phyloP scores from a whole-genome alignment of 2,329 filamentous ascomycete species.

The Chaetomiaceae sp. region DNA sequence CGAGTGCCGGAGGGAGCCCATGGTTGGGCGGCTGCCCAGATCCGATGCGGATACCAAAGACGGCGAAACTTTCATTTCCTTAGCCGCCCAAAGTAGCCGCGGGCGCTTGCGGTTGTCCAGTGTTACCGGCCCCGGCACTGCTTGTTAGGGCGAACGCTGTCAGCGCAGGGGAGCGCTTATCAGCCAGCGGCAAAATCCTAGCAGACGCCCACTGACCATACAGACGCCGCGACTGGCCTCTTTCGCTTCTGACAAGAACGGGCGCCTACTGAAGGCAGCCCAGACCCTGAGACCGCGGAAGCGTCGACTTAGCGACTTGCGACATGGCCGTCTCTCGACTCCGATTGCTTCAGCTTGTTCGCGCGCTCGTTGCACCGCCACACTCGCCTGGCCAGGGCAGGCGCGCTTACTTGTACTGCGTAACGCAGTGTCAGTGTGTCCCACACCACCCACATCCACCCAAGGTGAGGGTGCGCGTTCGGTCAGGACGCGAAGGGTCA shows the following conservation, averaged over 20 bases:
- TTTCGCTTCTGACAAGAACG: neutral
- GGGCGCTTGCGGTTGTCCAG: neutral
- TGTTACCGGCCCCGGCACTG: neutral
- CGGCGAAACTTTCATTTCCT: slow-evolving; percentile 2
- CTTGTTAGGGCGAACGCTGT: neutral
- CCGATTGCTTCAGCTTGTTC: slow-evolving; percentile 7
- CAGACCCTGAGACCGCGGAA: neutral
- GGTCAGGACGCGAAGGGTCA: no score
- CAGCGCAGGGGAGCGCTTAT: neutral
- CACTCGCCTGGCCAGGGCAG: neutral
- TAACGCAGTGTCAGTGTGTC: no score
- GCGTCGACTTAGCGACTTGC: neutral
- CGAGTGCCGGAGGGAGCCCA: slow-evolving; percentile 10
- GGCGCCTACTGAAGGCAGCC: slow-evolving; percentile 9
- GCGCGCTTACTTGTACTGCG: no score
- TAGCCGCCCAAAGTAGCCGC: slow-evolving; percentile 12
- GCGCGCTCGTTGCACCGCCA: slow-evolving; percentile 9
- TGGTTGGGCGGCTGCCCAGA: slow-evolving; percentile 13
- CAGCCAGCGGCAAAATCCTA: neutral
- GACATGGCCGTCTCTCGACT: neutral
- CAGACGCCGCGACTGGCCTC: neutral
- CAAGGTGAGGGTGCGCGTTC: no score
- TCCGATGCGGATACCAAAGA: neutral
- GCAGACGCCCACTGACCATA: neutral
- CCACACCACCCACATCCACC: no score